Evolutionary conservation across 345 rosid species (phyloP), one percentile per base, ranked within the genome.

Genomic region (Pseudoturritis turrita): DNA sequence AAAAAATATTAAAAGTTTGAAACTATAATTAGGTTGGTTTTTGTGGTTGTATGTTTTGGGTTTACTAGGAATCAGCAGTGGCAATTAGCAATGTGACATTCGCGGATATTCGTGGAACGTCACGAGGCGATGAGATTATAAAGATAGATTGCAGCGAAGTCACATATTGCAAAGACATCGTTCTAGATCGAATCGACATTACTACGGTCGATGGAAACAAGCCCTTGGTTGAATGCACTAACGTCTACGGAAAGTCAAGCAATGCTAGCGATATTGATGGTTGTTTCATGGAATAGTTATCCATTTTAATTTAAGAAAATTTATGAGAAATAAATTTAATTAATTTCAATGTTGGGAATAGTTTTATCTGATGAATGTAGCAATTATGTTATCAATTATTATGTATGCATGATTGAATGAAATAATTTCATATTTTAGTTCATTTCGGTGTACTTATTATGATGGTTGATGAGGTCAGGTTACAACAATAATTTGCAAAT

Each of bases 71-170:
- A 47, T 45, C 78, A 4, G 74, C 78, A 19, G 74, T 75, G 23
- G 73, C 60, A 5, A 68, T 75, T 18, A 75, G 78, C 22, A 52
- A 75, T 10, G 78, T 75, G 28, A 39, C 66, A 44, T 75, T 75
- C 18, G 0, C 15, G 15, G 5, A 68, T 58, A 4, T 75, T 13
- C 5, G 10, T 12, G 78, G 74, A 66, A 75, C 74, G 0, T 50
- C 78, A 14, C 6, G 1, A 19, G 0, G 6, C 1, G 45, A 66
- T 49, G 60, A 57, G 21, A 18, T 58, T 49, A 7, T 74, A 57
- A 74, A 65, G 19, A 1, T 74, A 26, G 61, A 74, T 26, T 74
- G 73, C 46, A 67, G 73, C 37, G 4, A 36, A 17, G 37, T 65
- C 33, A 46, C 64, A 39, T 21, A 14, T 54, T 74, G 73, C 68